Conservation (phyloP, 2,329 filamentous ascomycete species). For the Cryphonectria japonica region DNA sequence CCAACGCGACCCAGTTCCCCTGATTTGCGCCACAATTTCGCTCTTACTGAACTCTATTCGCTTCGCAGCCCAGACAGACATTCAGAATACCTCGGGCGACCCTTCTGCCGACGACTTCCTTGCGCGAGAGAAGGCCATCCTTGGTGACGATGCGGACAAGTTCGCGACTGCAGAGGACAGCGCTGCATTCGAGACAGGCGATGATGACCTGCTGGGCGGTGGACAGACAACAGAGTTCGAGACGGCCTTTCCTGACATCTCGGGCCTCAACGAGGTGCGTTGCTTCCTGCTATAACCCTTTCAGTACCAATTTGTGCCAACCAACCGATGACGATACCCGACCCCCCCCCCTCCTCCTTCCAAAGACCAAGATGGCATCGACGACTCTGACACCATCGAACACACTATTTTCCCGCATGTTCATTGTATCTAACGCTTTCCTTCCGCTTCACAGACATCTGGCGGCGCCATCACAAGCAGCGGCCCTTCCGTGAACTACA, state of each 20-base stretch:
- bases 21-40: constrained; percentile 13
- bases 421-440: background rate
- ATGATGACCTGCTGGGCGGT: constrained; percentile 73
- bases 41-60: constrained; percentile 32
- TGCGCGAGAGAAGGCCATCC: constrained; percentile 82
- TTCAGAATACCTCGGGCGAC: constrained; percentile 59
- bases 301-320: background rate
- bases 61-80: constrained; percentile 67
- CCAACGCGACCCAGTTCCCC: constrained; percentile 17
- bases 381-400: background rate
- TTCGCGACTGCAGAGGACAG: constrained; percentile 80
- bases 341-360: background rate
- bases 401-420: background rate
- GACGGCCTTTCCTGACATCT: constrained; percentile 86
- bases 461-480: constrained; percentile 73
- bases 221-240: constrained; percentile 67
- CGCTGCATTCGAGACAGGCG: constrained; percentile 65
- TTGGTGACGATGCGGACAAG: constrained; percentile 91
- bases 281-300: background rate
- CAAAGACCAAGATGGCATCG: background rate
- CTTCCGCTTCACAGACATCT: constrained; percentile 58
- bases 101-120: constrained; percentile 82
- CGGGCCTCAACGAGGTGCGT: constrained; percentile 66
- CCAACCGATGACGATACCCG: too few relatives aligned
- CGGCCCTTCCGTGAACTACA: constrained; percentile 66